These are phyloP conservation scores for Cordyceps pruinosa DNA, from an alignment of 2,329 filamentous ascomycete species.

Conservation along the genomic window DNA sequence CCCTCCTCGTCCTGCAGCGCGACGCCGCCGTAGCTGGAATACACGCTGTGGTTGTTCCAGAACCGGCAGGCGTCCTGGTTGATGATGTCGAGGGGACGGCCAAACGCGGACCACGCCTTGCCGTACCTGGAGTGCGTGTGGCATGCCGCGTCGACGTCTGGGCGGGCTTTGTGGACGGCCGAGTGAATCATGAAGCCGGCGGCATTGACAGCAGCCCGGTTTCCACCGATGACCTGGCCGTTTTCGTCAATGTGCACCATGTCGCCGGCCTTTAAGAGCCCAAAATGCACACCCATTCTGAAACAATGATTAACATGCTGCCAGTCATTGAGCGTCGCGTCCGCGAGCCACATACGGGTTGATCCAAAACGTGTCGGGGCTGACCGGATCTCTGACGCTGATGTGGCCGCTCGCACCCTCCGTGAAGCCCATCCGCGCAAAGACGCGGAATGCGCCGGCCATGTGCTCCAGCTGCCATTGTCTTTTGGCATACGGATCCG, in stretches of 20 bases:
- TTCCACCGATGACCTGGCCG: constrained; percentile 59
- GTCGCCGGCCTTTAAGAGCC: constrained; percentile 57
- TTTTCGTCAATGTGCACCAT: constrained; percentile 58
- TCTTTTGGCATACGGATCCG: constrained; percentile 39
- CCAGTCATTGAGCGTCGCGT: not conserved
- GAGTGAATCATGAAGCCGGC: constrained; percentile 66
- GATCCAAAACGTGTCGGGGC: constrained; percentile 59
- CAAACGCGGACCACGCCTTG: constrained; percentile 62
- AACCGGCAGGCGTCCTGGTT: constrained; percentile 62
- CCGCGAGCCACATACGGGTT: not conserved
- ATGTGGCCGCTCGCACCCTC: constrained; percentile 48
- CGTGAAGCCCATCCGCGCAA: constrained; percentile 24
- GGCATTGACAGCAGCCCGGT: constrained; percentile 54
- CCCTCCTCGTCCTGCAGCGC: constrained; percentile 59
- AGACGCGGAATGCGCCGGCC: constrained; percentile 47
- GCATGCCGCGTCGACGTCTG: constrained; percentile 59
- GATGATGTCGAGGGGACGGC: constrained; percentile 60
- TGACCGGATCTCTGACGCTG: constrained; percentile 58
- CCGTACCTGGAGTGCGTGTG: constrained; percentile 62
- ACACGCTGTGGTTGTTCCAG: constrained; percentile 50
- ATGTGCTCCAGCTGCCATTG: constrained; percentile 60
- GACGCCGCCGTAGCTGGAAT: constrained; percentile 49
- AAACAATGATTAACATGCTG: not conserved
- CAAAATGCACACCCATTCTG: constrained; percentile 56
- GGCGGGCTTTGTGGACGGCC: constrained; percentile 59